These are phyloP conservation scores for Moniliella sp. DNA, from an alignment of 1,284 basidiomycete genomes.

Conservation along the genomic window DNA sequence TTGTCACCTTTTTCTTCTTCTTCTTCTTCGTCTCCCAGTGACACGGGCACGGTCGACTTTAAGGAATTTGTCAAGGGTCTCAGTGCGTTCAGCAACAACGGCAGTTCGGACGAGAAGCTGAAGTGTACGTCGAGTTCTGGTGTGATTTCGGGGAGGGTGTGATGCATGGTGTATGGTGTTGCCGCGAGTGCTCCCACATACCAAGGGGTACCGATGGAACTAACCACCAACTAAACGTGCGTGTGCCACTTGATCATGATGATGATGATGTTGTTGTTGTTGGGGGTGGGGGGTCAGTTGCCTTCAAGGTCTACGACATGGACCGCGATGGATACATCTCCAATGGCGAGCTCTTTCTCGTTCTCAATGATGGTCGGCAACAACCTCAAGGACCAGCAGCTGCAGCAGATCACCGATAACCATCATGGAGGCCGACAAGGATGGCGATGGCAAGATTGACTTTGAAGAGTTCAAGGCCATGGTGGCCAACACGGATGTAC, in stretches of 20 bases:
- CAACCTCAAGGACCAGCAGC: constrained; percentile 94
- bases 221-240: too few relatives aligned
- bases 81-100: constrained; percentile 86
- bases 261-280: too few relatives aligned
- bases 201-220: too few relatives aligned
- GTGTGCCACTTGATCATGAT: too few relatives aligned
- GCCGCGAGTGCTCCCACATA: too few relatives aligned
- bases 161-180: too few relatives aligned
- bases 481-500: constrained; percentile 95
- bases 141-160: too few relatives aligned
- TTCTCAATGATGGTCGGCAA: constrained; percentile 99
- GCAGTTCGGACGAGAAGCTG: constrained; percentile 85
- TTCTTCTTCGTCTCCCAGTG: constrained; percentile 27
- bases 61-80: constrained; percentile 94
- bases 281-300: too few relatives aligned
- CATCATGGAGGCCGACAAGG: constrained; percentile 96
- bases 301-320: constrained; percentile 97
- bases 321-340: constrained; percentile 90
- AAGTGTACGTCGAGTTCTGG: too few relatives aligned
- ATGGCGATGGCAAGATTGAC: constrained; percentile 81
- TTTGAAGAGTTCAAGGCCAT: constrained; percentile 91
- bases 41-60: constrained; percentile 92
- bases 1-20: too few relatives aligned
- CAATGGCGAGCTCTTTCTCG: constrained; percentile 93
- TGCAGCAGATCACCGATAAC: constrained; percentile 99